Base-by-base conservation (phyloP, 345 rosid genomes). In the Hypericum androsaemum region DNA sequence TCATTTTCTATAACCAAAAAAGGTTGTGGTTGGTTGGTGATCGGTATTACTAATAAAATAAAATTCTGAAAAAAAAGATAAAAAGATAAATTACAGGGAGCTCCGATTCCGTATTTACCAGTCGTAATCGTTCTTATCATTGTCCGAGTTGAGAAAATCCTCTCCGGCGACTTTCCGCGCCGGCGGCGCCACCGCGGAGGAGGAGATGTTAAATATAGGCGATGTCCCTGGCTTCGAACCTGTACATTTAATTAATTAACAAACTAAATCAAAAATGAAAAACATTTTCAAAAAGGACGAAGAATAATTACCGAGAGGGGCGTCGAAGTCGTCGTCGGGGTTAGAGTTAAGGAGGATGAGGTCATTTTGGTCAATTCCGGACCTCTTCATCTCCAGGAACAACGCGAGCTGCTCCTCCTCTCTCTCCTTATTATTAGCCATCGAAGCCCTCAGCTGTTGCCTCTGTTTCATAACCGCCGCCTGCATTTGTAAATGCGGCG, bases 341-440 rank as follows among this genome's bases (percentile, higher is more conserved):
- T n/a, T n/a, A 14, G 8, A 8, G 6, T 10, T 14, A 10, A 46
- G 28, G 28, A 46, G 50, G 10, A 43, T 6, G 22, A 82, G 79
- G 68, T 55, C 74, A 11, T 57, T 74, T 12, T 81, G 89, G 41
- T 88, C 90, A 67, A 83, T 81, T 74, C 86, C 99, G 11, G 86
- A 82, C 50, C 77, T 80, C 37, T 77, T 80, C 97, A 92, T 92
- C 77, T 92, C 99, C 16, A 83, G 86, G 61, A 92, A 92, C 79
- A 92, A 53, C 5, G 89, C 78, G 6, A 88, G 90, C 64, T 88
- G 97, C 52, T 92, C 99, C 64, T 92, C 99, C 56, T 81, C 32
- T 22, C 32, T 92, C 64, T 88, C 97, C 71, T 79, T n/a, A n/a
- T n/a, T n/a, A n/a, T n/a, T 87, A 86, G 76, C 64, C 82, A 88